phyloP scores from a whole-genome alignment of 352 stramenopile genomes.

The Blastocystis sp. region DNA sequence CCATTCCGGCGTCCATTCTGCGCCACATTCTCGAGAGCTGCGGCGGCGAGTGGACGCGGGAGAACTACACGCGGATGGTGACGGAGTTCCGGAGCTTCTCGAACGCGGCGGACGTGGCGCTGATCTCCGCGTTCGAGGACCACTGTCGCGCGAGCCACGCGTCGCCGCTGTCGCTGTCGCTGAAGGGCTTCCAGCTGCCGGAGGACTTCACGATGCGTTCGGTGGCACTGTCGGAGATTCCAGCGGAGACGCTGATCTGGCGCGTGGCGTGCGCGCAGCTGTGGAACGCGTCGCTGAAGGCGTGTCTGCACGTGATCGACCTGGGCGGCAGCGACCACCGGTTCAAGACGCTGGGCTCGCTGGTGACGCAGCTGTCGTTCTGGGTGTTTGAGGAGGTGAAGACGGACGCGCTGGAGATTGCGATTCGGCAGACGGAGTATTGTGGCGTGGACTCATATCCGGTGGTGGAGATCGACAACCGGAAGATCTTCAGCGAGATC shows the following conservation, averaged over 20 bases:
- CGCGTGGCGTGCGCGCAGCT: background rate
- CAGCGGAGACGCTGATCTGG: background rate
- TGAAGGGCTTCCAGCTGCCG: background rate
- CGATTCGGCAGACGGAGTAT: conserved; percentile 46
- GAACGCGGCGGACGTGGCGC: background rate
- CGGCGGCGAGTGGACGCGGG: background rate
- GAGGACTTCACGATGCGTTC: conserved; percentile 27
- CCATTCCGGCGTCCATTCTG: background rate
- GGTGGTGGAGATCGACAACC: conserved; percentile 50
- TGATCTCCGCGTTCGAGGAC: background rate
- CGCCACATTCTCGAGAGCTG: background rate
- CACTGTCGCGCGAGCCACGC: background rate
- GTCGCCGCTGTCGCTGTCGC: background rate
- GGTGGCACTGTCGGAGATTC: background rate
- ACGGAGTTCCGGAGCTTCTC: background rate
- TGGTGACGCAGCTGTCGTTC: background rate
- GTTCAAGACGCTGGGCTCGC: conserved; percentile 19
- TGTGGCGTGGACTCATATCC: conserved; percentile 20
- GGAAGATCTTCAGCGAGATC: conserved; percentile 29
- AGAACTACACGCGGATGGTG: background rate
- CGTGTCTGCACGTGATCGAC: conserved; percentile 39
- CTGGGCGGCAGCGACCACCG: background rate
- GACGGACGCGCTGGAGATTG: conserved; percentile 28
- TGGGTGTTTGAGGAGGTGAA: conserved; percentile 34
- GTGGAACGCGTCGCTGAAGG: conserved; percentile 9